Percentiles rank a stretch among this genome's conserved stretches.
Conservation (phyloP, 2,329 filamentous ascomycete genomes). For the Xylariaceae sp. region DNA sequence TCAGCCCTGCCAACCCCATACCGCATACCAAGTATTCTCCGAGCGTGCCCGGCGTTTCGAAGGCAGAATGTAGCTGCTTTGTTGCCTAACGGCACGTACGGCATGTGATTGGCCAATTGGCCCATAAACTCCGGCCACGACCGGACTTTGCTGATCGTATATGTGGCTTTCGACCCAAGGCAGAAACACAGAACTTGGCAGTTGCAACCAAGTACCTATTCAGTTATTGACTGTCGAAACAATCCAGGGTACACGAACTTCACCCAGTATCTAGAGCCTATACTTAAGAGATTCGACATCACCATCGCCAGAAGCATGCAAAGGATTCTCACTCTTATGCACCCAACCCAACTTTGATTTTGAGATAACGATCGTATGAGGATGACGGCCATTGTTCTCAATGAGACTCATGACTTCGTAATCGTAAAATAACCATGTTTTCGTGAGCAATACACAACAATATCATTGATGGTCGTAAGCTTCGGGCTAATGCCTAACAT, state of each 20-base stretch:
- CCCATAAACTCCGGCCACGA: neutral
- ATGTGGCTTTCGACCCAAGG: no score
- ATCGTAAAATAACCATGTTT: neutral
- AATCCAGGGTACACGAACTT: no score
- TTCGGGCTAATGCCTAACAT: slow-evolving; percentile 28
- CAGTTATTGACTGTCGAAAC: no score
- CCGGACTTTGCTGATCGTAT: neutral
- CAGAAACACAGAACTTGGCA: no score
- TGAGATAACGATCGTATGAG: neutral
- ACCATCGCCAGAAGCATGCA: neutral
- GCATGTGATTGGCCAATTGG: slow-evolving; percentile 29
- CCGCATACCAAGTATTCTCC: no score
- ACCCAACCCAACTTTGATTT: no score
- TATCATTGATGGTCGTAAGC: slow-evolving; percentile 33
- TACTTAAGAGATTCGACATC: no score
- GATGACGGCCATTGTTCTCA: neutral
- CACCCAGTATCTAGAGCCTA: no score
- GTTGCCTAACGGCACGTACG: neutral
- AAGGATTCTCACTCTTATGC: no score
- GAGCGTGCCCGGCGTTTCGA: slow-evolving; percentile 7
- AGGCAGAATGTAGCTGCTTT: no score
- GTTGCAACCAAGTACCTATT: no score
- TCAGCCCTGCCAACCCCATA: no score
- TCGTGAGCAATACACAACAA: slow-evolving; percentile 31
- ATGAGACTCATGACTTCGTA: neutral